Percentiles rank a stretch among this genome's conserved stretches.
Conservation (phyloP, 1,284 basidiomycete species). For the Trametes sp. region DNA sequence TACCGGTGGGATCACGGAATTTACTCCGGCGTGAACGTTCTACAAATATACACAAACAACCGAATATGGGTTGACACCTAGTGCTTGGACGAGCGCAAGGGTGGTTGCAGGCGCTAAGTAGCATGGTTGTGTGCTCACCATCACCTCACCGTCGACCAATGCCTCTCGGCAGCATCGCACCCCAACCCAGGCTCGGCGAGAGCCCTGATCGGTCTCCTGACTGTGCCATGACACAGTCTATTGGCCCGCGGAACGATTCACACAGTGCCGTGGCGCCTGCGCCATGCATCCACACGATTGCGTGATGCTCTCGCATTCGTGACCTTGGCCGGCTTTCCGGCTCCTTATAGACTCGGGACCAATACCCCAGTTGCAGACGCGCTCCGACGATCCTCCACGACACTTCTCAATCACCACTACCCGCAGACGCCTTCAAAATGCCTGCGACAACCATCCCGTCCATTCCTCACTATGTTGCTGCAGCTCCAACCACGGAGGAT, state of each 20-base stretch:
- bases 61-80: neutral
- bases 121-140: neutral
- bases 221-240: neutral
- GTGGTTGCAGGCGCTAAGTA: too few species aligned
- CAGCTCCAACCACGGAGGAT: conserved; percentile 35
- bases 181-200: neutral
- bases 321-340: neutral
- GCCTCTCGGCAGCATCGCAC: neutral
- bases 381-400: neutral
- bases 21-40: neutral
- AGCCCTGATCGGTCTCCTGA: neutral
- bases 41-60: conserved; percentile 18
- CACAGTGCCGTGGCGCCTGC: neutral
- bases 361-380: neutral
- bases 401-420: neutral
- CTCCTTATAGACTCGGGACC: neutral
- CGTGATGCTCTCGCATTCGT: conserved; percentile 18
- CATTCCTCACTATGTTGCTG: conserved; percentile 34
- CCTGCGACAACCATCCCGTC: conserved; percentile 21
- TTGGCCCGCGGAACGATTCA: neutral
- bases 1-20: too few species aligned
- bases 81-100: too few species aligned
- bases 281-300: conserved; percentile 19
- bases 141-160: neutral
- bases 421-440: conserved; percentile 12